Percentiles rank a stretch among this genome's conserved stretches.
phyloP scores from a whole-genome alignment of 2,329 filamentous ascomycete genomes.

The Colletotrichum paranaense region DNA sequence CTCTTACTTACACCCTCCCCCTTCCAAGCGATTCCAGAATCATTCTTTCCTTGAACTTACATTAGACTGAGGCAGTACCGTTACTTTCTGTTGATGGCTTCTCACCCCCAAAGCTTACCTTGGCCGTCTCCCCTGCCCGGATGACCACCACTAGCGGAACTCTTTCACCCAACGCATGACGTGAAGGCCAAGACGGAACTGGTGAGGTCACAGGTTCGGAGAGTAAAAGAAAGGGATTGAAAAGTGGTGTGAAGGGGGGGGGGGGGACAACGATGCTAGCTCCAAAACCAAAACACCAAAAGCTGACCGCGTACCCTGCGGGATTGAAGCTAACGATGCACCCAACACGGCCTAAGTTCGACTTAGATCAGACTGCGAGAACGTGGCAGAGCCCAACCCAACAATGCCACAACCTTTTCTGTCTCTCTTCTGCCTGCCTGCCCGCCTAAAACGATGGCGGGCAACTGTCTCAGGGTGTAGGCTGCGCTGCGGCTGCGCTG shows the following conservation, averaged over 20 bases:
- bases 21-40: neutral
- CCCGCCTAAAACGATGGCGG: neutral
- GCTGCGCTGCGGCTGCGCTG: neutral
- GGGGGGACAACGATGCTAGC: conserved; percentile 6
- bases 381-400: neutral
- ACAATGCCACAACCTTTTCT: neutral
- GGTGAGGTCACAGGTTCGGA: conserved; percentile 7
- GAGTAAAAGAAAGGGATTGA: neutral
- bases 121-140: neutral
- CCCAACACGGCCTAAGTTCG: neutral
- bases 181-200: neutral
- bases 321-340: neutral
- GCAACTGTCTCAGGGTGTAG: neutral
- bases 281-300: neutral
- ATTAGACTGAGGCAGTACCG: neutral
- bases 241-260: neutral
- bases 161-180: neutral
- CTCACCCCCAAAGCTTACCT: neutral
- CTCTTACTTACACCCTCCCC: neutral
- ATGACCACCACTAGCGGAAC: neutral
- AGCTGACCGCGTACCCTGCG: neutral
- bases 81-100: neutral
- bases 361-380: conserved; percentile 2
- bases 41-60: neutral
- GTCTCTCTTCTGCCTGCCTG: neutral